phyloP scores from a whole-genome alignment of 2,329 filamentous ascomycete genomes.

The Talaromyces atroroseus region DNA sequence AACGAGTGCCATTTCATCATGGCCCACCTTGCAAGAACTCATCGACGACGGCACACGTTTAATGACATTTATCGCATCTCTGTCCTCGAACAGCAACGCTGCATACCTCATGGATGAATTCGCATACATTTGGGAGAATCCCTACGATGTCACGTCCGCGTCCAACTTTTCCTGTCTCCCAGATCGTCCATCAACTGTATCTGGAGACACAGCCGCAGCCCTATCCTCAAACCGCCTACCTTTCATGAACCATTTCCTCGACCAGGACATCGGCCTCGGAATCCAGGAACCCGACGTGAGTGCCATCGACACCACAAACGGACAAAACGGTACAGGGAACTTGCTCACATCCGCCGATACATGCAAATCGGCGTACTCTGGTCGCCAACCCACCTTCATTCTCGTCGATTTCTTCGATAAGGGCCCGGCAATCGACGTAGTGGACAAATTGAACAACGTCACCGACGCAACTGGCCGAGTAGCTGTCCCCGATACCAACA shows the following conservation, averaged over 20 bases:
- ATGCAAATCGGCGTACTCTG: conserved; percentile 54
- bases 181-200: conserved; percentile 56
- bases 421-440: conserved; percentile 62
- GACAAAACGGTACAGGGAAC: conserved; percentile 52
- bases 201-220: conserved; percentile 45
- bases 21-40: conserved; percentile 68
- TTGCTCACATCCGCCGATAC: conserved; percentile 44
- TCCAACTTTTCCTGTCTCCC: conserved; percentile 67
- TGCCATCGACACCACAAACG: conserved; percentile 61
- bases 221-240: conserved; percentile 58
- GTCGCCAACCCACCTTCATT: conserved; percentile 62
- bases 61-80: conserved; percentile 62
- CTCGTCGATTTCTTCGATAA: conserved; percentile 76
- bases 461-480: conserved; percentile 40
- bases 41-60: conserved; percentile 61
- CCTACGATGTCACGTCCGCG: conserved; percentile 58
- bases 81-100: conserved; percentile 32
- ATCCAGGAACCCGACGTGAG: conserved; percentile 59
- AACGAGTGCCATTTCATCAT: conserved; percentile 42
- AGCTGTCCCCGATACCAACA: conserved; percentile 24
- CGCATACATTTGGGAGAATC: conserved; percentile 62
- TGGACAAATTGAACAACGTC: conserved; percentile 63
- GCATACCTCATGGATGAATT: conserved; percentile 42
- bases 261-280: conserved; percentile 49
- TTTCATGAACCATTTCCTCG: conserved; percentile 76